Base-by-base conservation (phyloP, 2,329 filamentous ascomycete species). In the Xylaria sp. region DNA sequence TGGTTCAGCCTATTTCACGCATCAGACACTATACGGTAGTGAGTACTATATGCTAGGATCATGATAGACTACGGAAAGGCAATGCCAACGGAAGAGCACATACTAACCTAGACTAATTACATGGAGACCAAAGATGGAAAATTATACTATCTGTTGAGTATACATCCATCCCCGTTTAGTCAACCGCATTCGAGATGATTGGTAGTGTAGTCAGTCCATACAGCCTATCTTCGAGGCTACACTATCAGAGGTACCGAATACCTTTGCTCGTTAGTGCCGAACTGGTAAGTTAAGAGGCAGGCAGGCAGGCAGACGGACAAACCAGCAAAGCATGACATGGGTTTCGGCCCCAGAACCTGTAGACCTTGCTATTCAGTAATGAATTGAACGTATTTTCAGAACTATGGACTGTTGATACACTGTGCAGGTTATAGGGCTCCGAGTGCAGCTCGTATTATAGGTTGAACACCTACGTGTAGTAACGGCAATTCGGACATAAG, bases 361-460 rank as follows among this genome's bases (percentile, higher is more conserved):
- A 62, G 15, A 23, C 54, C 8, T 49, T 20, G 6, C n/a, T n/a
- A 18, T 57, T 66, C 31, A 20, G 41, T 23, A 28, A 43, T 57
- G 36, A 36, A 25, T 31, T 5, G 7, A 52, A 8, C 15, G 12
- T 13, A 28, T 25, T 9, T 10, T 6, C 20, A 18, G 39, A 25
- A 43, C 28, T 20, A 23, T 18, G 20, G 15, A 43, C 6, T 28
- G 25, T 28, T 28, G 25, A n/a, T 15, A 52, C 25, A 33, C 2
- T 52, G 25, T 52, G 31, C 8, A 31, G 15, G n/a, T 51, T 15
- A 10, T n/a, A 31, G 23, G 25, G 7, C 18, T 57, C 13, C 15
- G 9, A 25, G 23, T 7, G 13, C 13, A 57, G 7, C 36, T 28
- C 55, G 20, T 43, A 25, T 9, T 2, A 41, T 6, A 41, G 41